Evolutionary conservation across 306 rosid species (phyloP).

Genomic region (Dryas alaskensis): DNA sequence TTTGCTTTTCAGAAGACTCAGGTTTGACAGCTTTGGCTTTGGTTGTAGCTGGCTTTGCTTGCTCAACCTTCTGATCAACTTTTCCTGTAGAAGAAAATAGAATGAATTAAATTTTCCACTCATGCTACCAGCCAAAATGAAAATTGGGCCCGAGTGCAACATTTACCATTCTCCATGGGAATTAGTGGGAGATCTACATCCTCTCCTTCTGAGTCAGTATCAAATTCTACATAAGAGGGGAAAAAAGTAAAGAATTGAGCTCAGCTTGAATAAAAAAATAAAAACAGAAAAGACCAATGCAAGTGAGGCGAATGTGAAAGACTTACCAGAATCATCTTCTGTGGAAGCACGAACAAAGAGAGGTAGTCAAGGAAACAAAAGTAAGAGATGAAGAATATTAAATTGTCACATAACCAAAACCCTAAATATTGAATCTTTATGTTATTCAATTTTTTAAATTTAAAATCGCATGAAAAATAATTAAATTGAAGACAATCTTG

Average conservation of each 20-base stretch:
- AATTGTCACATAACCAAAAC: too few species aligned
- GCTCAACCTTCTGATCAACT: slow-evolving; percentile 26
- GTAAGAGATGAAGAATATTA: too few species aligned
- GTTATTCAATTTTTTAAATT: too few species aligned
- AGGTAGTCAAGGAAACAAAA: neutral
- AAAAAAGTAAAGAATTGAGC: slow-evolving; percentile 3
- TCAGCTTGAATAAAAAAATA: neutral
- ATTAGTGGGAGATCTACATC: slow-evolving; percentile 35
- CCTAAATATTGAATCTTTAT: too few species aligned
- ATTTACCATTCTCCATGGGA: slow-evolving; percentile 54
- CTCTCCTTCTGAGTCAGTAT: slow-evolving; percentile 32
- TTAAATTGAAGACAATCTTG: too few species aligned
- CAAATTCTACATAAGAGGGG: slow-evolving; percentile 30
- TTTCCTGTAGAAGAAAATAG: slow-evolving; percentile 38
- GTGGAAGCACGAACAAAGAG: slow-evolving; percentile 30
- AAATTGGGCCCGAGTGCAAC: neutral
- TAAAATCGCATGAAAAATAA: too few species aligned
- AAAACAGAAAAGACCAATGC: neutral
- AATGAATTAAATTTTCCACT: neutral
- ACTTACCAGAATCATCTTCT: slow-evolving; percentile 37
- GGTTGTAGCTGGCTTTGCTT: slow-evolving; percentile 27
- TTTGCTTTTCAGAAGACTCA: slow-evolving; percentile 39
- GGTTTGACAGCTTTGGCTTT: slow-evolving; percentile 37
- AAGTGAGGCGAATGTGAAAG: too few species aligned
- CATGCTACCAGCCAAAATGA: neutral